Evolutionary conservation across 2,329 filamentous ascomycete species (phyloP), one percentile per base, ranked within the genome.

Genomic region (Ophiostoma perfectum): DNA sequence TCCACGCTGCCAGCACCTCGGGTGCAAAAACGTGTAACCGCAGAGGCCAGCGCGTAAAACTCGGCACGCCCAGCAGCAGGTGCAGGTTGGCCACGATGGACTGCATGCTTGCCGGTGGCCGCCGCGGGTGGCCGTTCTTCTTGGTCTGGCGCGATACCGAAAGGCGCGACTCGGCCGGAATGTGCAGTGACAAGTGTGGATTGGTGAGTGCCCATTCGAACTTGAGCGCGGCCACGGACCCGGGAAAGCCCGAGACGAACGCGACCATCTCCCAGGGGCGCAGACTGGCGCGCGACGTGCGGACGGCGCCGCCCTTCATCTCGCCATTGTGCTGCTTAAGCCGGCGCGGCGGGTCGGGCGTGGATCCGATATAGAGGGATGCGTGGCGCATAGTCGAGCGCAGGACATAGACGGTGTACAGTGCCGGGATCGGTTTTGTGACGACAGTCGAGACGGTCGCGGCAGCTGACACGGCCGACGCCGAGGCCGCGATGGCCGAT

Each of bases 201-300:
- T 98, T 93, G 72, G 91, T 91, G 83, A 96, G 90, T 52, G 94
- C 93, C 94, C 82, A 95, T 90, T 98, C 94, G 75, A 99, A 98
- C 75, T 98, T 94, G 71, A 99, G 80, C 0, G 95, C 95, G 0
- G 91, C 92, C 47, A 94, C 87, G 74, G 89, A 89, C 72, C 90
- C 94, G 0, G 91, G 92, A 72, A 99, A 99, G 0, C 94, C 94
- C 6, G 91, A 90, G 1, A 98, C 90, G 5, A 97, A 82, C 55
- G 87, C 88, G 2, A 91, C 86, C 90, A 97, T 96, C 75, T 96
- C 91, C 93, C 95, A 98, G 0, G 95, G 95, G 58, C 92, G 85
- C 70, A 93, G 79, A 4, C 79, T 87, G 64, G 81, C 78, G 66
- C 86, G 84, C 11, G 89, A 86, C 0, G 95, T 99, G 64, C 88